Evolutionary conservation across 2,329 filamentous ascomycete genomes (phyloP), one percentile per base, ranked within the genome.

Genomic region (Trichoderma aggressivum): DNA sequence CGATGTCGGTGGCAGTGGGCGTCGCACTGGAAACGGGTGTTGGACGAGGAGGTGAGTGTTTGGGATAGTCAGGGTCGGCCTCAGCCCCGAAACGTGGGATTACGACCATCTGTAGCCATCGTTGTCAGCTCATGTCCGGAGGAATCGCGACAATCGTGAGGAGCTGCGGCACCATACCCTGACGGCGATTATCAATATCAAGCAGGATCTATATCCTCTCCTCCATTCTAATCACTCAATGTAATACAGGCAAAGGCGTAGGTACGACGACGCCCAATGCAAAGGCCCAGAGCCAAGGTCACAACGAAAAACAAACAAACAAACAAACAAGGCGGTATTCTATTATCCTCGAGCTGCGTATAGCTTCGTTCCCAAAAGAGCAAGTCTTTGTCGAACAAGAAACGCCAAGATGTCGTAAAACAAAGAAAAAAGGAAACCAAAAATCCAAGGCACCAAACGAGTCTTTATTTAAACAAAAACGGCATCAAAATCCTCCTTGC

Each of bases 141-240:
- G 7, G 7, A 47, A 34, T 59, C 3, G 30, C 34, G 56, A 21
- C 18, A 0, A 21, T 21, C 3, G 8, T 21, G 32, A 16, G 1
- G 21, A 14, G 7, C 18, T 8, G 34, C 3, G 16, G 28, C 18
- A 32, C 34, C 53, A 12, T 59, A 67, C 64, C 64, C 30, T 59
- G 36, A 14, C 10, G 21, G 63, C n/a, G n/a, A 32, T 24, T 67
- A n/a, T 59, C 28, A 59, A 12, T 14, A 32, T 67, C 53, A 59
- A 47, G 24, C 2, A 18, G 18, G 21, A 47, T 24, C 34, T 67
- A 30, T 67, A 67, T 50, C 16, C 53, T 67, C 36, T 67, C 64
- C 26, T 67, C 64, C 64, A 67, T 67, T 59, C 64, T 67, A 47
- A 26, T 32, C 55, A 47, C 64, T 24, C 32, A 47, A 50, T 59